Evolutionary conservation across 306 rosid genomes (phyloP), one percentile per base, ranked within the genome.

Genomic region (Ziziphus jujuba): DNA sequence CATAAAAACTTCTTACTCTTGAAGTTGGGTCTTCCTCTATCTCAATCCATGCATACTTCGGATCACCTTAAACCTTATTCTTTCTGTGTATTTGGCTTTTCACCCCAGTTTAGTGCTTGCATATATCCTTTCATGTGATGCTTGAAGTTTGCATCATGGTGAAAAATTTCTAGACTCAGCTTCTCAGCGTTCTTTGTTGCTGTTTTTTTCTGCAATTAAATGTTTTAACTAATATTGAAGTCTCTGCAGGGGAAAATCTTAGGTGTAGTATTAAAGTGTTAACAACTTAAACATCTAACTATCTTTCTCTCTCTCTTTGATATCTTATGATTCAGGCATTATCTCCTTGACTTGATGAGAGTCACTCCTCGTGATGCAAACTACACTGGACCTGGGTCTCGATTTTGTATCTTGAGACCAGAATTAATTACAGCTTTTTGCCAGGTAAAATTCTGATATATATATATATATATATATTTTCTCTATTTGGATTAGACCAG

Each of bases 281-380:
- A 35, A 57, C 43, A 7, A 34, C 28, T 4, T 53, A 19, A 49
- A 11, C 33, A 28, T n/a, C n/a, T n/a, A n/a, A n/a, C n/a, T 28
- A 58, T 67, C 73, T 51, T 31, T 53, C 23, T 60, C 56, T 51
- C 73, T 63, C 4, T 33, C 48, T 57, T 77, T 56, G 50, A 21
- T 45, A 54, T 50, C 50, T 24, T 38, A 8, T 28, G 44, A 36
- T 55, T 67, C 80, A 95, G 99, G 77, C 99, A 95, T 81, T 95
- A 95, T 79, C 99, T 95, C 77, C 92, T 95, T 9, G 99, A 95
- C 80, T 79, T 95, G 82, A 90, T 95, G 96, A 87, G 99, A 77
- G 96, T 91, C 55, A 90, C 99, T 62, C 99, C 99, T 48, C 95
- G 96, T 52, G 97, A 95, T 88, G 96, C 96, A 57, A 95, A 90